These are phyloP conservation scores for Acrodontium crateriforme DNA, from an alignment of 2,329 filamentous ascomycete genomes.

Conservation along the genomic window DNA sequence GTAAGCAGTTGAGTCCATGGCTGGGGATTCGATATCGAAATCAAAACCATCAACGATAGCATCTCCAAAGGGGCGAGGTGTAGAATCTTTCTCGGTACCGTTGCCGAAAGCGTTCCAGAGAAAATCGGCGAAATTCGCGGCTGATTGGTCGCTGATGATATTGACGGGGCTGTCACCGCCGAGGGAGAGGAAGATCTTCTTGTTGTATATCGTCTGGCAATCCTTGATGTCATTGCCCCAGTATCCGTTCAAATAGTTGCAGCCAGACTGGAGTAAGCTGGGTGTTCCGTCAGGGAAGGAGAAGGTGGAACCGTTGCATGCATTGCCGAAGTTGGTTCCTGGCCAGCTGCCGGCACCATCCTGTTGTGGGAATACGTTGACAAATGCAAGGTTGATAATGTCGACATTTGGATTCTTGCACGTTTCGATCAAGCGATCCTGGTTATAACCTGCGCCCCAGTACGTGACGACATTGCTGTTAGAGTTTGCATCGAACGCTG, in stretches of 20 bases:
- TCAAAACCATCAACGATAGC: constrained; percentile 40
- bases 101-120: constrained; percentile 34
- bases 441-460: constrained; percentile 40
- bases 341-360: constrained; percentile 33
- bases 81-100: constrained; percentile 13
- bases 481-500: constrained; percentile 27
- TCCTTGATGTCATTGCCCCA: constrained; percentile 29
- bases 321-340: constrained; percentile 43
- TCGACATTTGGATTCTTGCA: constrained; percentile 39
- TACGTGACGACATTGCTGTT: constrained; percentile 40
- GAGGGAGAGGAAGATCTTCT: constrained; percentile 34
- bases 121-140: constrained; percentile 28
- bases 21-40: constrained; percentile 36
- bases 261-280: constrained; percentile 24
- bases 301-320: constrained; percentile 33
- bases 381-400: constrained; percentile 43
- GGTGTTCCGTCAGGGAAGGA: constrained; percentile 25
- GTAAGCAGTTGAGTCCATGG: constrained; percentile 24
- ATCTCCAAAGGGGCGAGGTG: constrained; percentile 32
- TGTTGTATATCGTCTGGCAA: constrained; percentile 29
- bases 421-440: constrained; percentile 35
- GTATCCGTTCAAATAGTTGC: constrained; percentile 21
- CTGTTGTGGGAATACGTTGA: constrained; percentile 40
- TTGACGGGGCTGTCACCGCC: constrained; percentile 28
- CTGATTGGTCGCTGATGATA: constrained; percentile 28